A percentile compares a stretch with the other conserved stretches of the same genome.
Conservation (phyloP, 164 flowering plant genomes). For the Saururus chinensis region DNA sequence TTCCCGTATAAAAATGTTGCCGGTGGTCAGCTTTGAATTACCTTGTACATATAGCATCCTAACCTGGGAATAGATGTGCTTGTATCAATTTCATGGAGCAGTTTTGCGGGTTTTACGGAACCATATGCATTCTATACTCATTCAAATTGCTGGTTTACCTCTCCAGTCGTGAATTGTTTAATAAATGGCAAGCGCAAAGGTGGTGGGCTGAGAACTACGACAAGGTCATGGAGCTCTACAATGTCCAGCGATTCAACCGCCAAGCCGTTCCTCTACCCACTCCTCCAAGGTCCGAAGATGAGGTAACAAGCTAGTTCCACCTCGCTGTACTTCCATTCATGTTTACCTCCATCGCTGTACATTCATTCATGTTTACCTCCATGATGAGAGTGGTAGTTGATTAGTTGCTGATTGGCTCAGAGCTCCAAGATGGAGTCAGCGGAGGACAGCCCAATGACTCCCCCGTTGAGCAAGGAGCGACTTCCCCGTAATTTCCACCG, state of each 20-base stretch:
- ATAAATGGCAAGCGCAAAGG: conserved; percentile 98
- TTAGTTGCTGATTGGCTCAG: conserved; percentile 17
- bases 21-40: no score
- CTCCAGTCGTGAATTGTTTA: conserved; percentile 82
- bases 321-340: neutral
- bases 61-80: no score
- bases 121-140: no score
- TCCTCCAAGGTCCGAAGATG: conserved; percentile 75
- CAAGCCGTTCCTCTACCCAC: conserved; percentile 63
- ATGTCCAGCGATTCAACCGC: conserved; percentile 74
- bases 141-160: no score
- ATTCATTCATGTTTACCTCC: no score
- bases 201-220: conserved; percentile 99
- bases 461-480: conserved; percentile 66
- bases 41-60: no score
- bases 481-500: conserved; percentile 48
- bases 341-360: no score
- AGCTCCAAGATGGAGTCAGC: conserved; percentile 58
- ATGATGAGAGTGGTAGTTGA: neutral
- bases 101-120: no score
- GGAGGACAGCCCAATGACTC: conserved; percentile 72
- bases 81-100: no score
- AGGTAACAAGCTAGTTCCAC: conserved; percentile 28
- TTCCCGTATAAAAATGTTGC: no score
- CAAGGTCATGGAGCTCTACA: conserved; percentile 93